Conservation (phyloP, 1,284 basidiomycete genomes). For the Ceratobasidium sp. region DNA sequence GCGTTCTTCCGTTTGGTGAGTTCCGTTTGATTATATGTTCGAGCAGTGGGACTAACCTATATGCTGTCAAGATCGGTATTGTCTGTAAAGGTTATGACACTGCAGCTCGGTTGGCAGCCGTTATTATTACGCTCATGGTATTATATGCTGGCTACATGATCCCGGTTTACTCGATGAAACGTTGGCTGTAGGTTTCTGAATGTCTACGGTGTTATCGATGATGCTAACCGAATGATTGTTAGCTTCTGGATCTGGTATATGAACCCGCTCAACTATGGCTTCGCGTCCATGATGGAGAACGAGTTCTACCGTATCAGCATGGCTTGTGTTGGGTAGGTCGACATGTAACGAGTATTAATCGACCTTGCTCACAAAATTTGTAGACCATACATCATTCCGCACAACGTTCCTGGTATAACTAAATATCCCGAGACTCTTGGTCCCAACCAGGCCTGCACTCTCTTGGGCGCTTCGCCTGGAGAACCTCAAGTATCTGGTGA, state of each 20-base stretch:
- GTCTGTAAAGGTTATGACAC: conserved; percentile 61
- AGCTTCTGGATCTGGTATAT: conserved; percentile 75
- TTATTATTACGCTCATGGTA: conserved; percentile 59
- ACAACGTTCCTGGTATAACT: conserved; percentile 71
- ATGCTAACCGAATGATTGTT: neutral
- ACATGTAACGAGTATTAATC: conserved; percentile 28
- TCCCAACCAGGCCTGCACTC: conserved; percentile 53
- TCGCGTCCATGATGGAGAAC: conserved; percentile 85
- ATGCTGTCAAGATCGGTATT: conserved; percentile 58
- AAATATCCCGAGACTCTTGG: conserved; percentile 69
- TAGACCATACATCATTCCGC: conserved; percentile 74
- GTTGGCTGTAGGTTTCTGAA: conserved; percentile 69
- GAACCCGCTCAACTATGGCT: conserved; percentile 83
- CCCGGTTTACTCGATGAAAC: conserved; percentile 78
- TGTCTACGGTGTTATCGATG: neutral
- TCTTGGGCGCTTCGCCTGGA: conserved; percentile 50
- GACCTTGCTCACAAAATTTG: conserved; percentile 61
- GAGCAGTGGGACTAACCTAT: neutral
- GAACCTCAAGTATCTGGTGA: conserved; percentile 46
- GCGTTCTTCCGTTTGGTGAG: conserved; percentile 63
- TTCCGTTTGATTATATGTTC: neutral
- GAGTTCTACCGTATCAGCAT: conserved; percentile 78
- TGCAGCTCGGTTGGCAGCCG: conserved; percentile 63
- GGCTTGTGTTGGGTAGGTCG: neutral
- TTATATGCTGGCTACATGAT: conserved; percentile 58